Base-by-base conservation (phyloP, 148 eudicot species). In the Hydrangea macrophylla region DNA sequence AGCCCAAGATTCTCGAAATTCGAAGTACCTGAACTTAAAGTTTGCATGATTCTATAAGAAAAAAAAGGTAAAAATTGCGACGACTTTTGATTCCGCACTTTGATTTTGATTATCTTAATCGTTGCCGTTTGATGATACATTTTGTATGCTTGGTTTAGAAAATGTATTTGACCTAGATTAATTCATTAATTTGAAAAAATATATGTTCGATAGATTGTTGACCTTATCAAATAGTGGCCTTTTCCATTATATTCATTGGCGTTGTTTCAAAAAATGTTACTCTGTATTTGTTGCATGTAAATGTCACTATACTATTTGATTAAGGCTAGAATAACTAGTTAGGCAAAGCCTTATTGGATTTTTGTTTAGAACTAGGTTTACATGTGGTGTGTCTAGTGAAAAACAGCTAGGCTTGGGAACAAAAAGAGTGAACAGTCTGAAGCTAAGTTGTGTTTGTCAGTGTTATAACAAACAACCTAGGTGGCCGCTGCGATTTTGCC, bases 1-100 rank as follows among this genome's bases (percentile, higher is more conserved):
- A 64, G 57, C 67, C 53, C 64, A 64, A 57, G 57, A 7, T 62
- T 25, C 33, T 26, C 53, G 32, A n/a, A n/a, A 53, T 50, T 51
- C 44, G 7, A 26, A 36, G 24, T 35, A 5, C 23, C 32, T 33
- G 31, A 15, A 27, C 32, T 51, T 20, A 22, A 6, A 30, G 18
- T 33, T 22, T 23, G 17, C 20, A 20, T 45, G 15, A 33, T 9
- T 26, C 25, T 44, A 15, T 18, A 8, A 12, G n/a, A n/a, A 13
- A 45, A n/a, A 3, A 36, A 3, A 27, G 65, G 25, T 22, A 24
- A n/a, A n/a, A 62, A 62, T 39, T 7, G 2, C 18, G 54, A 32
- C 33, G 18, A 15, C 5, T 17, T 45, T 44, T 27, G 36, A 6
- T 31, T 12, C 18, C n/a, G 0, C n/a, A 45, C 20, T 7, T 64